Evolutionary conservation across 306 rosid genomes (phyloP).

Genomic region (Malus sieversii): DNA sequence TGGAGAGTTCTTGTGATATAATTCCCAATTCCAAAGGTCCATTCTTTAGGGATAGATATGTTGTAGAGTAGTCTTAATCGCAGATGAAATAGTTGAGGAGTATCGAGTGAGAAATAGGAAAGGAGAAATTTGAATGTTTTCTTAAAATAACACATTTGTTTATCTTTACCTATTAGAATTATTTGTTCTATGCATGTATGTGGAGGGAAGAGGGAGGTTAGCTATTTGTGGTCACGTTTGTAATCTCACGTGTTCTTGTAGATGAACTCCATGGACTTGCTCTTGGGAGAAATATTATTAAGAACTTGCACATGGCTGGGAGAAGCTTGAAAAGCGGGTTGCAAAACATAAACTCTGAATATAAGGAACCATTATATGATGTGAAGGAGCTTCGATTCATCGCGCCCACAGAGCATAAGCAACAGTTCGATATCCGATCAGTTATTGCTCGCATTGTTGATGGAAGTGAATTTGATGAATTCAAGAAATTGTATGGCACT

Average conservation of each 20-base stretch:
- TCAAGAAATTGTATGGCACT: slow-evolving; percentile 96
- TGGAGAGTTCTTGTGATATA: not conserved
- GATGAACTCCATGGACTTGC: slow-evolving; percentile 90
- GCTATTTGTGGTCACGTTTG: not conserved
- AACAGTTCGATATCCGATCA: slow-evolving; percentile 79
- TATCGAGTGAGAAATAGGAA: not conserved
- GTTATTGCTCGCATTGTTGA: slow-evolving; percentile 85
- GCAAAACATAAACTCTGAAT: slow-evolving; percentile 36
- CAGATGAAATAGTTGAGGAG: no score
- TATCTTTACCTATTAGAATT: not conserved
- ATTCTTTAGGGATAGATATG: not conserved
- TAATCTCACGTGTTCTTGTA: slow-evolving; percentile 28
- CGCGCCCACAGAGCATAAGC: slow-evolving; percentile 87
- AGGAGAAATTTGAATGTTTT: not conserved
- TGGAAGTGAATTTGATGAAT: slow-evolving; percentile 96
- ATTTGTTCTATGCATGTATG: not conserved
- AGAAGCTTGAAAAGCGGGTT: slow-evolving; percentile 31
- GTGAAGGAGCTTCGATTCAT: slow-evolving; percentile 74
- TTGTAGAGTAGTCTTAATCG: not conserved
- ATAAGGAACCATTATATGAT: slow-evolving; percentile 65
- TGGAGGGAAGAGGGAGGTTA: not conserved
- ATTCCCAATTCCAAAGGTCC: no score
- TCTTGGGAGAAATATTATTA: slow-evolving; percentile 77
- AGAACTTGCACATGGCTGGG: slow-evolving; percentile 94
- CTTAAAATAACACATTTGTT: not conserved